These are phyloP conservation scores for Trichoderma parareesei DNA, from an alignment of 495 filamentous ascomycete genomes.

Conservation along the genomic window DNA sequence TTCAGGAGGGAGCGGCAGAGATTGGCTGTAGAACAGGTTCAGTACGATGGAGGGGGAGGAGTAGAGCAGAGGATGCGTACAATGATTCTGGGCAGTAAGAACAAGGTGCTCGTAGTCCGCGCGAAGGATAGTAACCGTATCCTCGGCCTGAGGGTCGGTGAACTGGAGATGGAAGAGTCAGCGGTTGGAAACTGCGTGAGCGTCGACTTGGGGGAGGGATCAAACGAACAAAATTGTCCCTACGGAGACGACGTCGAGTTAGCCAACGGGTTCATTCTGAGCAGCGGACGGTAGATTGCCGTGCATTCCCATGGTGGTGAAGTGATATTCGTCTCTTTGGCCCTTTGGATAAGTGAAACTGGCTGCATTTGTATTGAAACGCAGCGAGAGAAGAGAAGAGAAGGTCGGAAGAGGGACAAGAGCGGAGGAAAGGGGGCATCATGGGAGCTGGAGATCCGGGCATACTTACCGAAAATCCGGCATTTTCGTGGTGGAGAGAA, in stretches of 20 bases:
- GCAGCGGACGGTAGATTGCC: no score
- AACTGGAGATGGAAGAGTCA: neutral
- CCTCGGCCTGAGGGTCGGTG: neutral
- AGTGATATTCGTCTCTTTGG: no score
- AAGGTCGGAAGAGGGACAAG: no score
- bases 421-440: no score
- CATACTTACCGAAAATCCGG: no score
- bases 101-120: conserved; percentile 45
- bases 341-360: no score
- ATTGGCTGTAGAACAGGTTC: neutral
- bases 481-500: no score
- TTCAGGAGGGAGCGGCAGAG: neutral
- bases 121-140: conserved; percentile 43
- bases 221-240: neutral
- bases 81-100: conserved; percentile 25
- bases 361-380: no score
- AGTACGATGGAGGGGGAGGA: neutral
- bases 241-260: neutral
- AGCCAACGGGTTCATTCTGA: neutral
- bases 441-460: no score
- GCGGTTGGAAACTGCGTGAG: neutral
- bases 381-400: no score
- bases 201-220: neutral
- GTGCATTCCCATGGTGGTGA: no score
- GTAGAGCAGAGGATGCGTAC: neutral